Conservation (phyloP, 257 asterid species). For the Salvia splendens region DNA sequence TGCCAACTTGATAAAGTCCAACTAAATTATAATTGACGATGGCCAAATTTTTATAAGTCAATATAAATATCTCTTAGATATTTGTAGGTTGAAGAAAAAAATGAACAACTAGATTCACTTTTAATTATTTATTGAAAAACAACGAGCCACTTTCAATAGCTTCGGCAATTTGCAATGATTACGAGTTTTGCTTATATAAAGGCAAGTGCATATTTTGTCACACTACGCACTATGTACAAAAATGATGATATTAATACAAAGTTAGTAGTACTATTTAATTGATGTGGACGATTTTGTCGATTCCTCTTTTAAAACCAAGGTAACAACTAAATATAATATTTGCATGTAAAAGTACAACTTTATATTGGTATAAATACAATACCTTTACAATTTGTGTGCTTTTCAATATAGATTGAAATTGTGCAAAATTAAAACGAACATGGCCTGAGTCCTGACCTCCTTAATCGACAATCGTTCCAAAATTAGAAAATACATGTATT, state of each 20-base stretch:
- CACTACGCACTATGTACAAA: neutral
- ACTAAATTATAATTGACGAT: neutral
- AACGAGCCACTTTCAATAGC: neutral
- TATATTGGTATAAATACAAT: too few relatives aligned
- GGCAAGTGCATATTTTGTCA: slow-evolving; percentile 18
- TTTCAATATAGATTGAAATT: too few relatives aligned
- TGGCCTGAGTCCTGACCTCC: too few relatives aligned
- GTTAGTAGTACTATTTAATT: neutral
- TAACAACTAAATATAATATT: too few relatives aligned
- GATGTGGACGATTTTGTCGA: neutral
- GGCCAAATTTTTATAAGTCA: slow-evolving; percentile 1
- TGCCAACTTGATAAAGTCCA: slow-evolving; percentile 22
- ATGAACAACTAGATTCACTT: slow-evolving; percentile 3
- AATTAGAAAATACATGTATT: too few relatives aligned
- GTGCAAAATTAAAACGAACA: too few relatives aligned
- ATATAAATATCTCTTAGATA: slow-evolving; percentile 28
- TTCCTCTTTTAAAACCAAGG: too few relatives aligned
- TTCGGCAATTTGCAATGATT: neutral
- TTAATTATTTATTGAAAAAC: neutral
- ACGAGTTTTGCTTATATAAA: neutral
- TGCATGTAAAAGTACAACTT: too few relatives aligned
- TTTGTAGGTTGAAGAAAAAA: neutral
- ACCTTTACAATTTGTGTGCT: too few relatives aligned
- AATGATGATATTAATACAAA: neutral
- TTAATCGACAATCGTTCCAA: too few relatives aligned